Percentiles rank a stretch among this genome's conserved stretches.
Conservation (phyloP, 495 filamentous ascomycete species). For the Penicillium atrosanguineum region DNA sequence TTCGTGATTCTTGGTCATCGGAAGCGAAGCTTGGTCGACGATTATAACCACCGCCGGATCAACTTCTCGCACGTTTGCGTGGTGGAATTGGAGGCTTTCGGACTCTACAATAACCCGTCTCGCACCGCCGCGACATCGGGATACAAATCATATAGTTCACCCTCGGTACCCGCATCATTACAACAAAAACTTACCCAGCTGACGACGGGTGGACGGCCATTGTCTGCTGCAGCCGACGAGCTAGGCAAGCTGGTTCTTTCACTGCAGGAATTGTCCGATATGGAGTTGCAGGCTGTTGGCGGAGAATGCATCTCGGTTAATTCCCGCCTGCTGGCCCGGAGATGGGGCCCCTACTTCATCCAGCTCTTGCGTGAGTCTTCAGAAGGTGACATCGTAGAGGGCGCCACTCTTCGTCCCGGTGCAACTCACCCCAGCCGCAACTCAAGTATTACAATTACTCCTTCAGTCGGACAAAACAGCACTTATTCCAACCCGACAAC, state of each 20-base stretch:
- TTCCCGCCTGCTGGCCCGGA: slow-evolving; percentile 76
- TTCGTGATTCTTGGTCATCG: slow-evolving; percentile 95
- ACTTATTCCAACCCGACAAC: slow-evolving; percentile 60
- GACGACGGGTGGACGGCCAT: slow-evolving; percentile 66
- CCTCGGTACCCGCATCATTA: slow-evolving; percentile 55
- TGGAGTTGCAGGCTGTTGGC: slow-evolving; percentile 89
- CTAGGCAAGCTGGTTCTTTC: slow-evolving; percentile 77
- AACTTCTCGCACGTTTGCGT: slow-evolving; percentile 96
- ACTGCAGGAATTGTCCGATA: slow-evolving; percentile 85
- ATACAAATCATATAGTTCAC: slow-evolving; percentile 76
- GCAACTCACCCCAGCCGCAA: slow-evolving; percentile 56
- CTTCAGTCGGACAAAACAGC: slow-evolving; percentile 59
- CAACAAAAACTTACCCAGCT: slow-evolving; percentile 57
- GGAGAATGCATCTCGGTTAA: slow-evolving; percentile 93
- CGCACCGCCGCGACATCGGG: slow-evolving; percentile 71
- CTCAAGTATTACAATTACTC: slow-evolving; percentile 83
- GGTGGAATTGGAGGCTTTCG: slow-evolving; percentile 95
- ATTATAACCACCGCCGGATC: slow-evolving; percentile 96
- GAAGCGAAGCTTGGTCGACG: slow-evolving; percentile 90
- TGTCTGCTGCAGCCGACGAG: slow-evolving; percentile 72
- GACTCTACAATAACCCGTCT: slow-evolving; percentile 91
- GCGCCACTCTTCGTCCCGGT: slow-evolving; percentile 52
- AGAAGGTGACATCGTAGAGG: slow-evolving; percentile 44
- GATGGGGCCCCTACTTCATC: slow-evolving; percentile 95
- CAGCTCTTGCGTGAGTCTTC: slow-evolving; percentile 78